Base-by-base conservation (phyloP, 768 basidiomycete species). In the Boletus speciosus region DNA sequence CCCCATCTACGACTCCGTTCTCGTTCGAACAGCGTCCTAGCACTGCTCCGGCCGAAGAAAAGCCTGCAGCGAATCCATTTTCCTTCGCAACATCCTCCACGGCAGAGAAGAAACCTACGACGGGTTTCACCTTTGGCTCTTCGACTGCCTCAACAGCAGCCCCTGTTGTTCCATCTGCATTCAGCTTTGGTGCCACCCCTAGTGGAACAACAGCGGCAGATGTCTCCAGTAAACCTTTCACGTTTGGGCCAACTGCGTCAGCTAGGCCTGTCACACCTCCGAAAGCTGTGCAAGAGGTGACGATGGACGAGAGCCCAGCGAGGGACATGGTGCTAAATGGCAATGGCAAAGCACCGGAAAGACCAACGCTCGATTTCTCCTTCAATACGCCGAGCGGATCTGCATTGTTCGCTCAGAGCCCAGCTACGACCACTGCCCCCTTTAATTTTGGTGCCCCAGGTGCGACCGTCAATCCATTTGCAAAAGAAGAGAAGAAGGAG, bases 241-340 rank as follows among this genome's bases (percentile, higher is more conserved):
- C 73, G 14, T 87, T 88, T 54, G 83, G 81, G 34, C 57, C 72
- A 32, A 53, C 76, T 12, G 59, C 72, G 11, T 42, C 68, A 41
- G 67, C 74, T 27, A 75, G 84, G 21, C 76, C 86, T n/a, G 71
- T 74, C 6, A 89, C 87, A 0, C 86, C 87, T 10, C 88, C 88
- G 3, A 81, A 76, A 52, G 74, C 75, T 34, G 85, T 84, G 42
- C 78, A 84, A 46, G 88, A 88, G 55, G 80, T 86, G 59, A 80
- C 72, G 52, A 91, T 91, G 89, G 89, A 91, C 38, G 89, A 90
- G 69, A 91, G 89, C 59, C 89, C 89, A 1, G 82, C 80, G 3
- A 77, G 87, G 54, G 85, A 85, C 9, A 71, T 81, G 62, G 79
- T 80, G 45, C 58, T 71, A 23, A 81, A 77, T 55, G 71, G 72